Evolutionary conservation across 2,329 filamentous ascomycete genomes (phyloP), one percentile per base, ranked within the genome.

Genomic region (Exserohilum turcica): DNA sequence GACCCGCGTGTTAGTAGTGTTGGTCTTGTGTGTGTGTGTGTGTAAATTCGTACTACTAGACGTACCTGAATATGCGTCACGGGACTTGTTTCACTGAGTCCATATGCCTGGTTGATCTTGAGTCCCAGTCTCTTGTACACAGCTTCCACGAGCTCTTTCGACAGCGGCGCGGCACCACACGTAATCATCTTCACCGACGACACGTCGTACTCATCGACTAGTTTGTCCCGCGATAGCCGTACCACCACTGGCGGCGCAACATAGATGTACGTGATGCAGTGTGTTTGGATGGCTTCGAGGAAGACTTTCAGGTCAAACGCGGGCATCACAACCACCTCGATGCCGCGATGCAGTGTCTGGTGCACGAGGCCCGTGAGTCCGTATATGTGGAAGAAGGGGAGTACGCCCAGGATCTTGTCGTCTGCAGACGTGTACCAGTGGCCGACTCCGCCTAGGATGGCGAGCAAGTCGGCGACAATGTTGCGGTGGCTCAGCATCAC

Each of bases 361-460:
- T 93, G 85, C 19, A 95, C 79, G 31, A 91, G 82, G 60, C 84
- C 87, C 7, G 85, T 89, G 15, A 95, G 82, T 85, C 82, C 90
- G 68, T 95, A 96, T 57, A 96, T 92, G 72, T 96, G 92, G 76
- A 91, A 96, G 72, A 96, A 94, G 0, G 92, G 92, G 3, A 96
- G 76, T 49, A 95, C 87, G 2, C 89, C 90, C 4, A 96, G 74
- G 33, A 93, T 79, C 50, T 82, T 85, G 71, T 96, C 92, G 1
- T 46, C 33, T 0, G 32, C 21, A 8, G 57, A 53, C 2, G 48
- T 96, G 78, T 84, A 90, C 89, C 33, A 96, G 89, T 31, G 91
- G 90, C 76, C 97, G 93, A 3, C 92, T 89, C 48, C 91, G 75
- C 10, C 92, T 89, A 0, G 91, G 95, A 0, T 91, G 94, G 27